Conservation (phyloP, 129 eudicot species). For the Lonicera japonica region DNA sequence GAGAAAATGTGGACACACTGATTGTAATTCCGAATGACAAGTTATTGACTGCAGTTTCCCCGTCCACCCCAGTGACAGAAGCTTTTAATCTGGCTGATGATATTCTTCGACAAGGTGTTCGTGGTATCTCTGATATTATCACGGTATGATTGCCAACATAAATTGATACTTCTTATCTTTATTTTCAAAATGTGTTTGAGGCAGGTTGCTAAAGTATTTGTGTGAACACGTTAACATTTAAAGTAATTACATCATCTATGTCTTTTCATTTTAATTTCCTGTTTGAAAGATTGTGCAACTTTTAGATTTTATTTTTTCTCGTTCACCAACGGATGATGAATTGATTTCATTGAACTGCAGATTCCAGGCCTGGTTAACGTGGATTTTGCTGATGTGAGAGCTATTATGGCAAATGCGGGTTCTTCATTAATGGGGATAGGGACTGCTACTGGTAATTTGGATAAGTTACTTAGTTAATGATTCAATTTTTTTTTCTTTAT, state of each 20-base stretch:
- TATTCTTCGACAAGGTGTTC: slow-evolving; percentile 95
- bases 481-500: too few species aligned
- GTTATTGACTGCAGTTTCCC: slow-evolving; percentile 84
- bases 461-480: slow-evolving; percentile 8
- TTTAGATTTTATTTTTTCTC: neutral
- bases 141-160: slow-evolving; percentile 43
- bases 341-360: slow-evolving; percentile 38
- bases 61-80: slow-evolving; percentile 89
- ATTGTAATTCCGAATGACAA: slow-evolving; percentile 96
- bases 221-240: neutral
- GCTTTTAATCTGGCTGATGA: slow-evolving; percentile 97
- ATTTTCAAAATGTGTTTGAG: too few species aligned
- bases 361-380: slow-evolving; percentile 94
- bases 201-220: too few species aligned
- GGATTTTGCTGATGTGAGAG: slow-evolving; percentile 98
- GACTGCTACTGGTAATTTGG: slow-evolving; percentile 70
- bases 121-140: slow-evolving; percentile 93
- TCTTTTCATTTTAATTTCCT: neutral
- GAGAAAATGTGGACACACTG: slow-evolving; percentile 91
- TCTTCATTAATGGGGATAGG: slow-evolving; percentile 98
- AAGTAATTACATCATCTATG: neutral
- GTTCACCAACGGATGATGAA: neutral
- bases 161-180: too few species aligned
- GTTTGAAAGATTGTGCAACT: neutral
- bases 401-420: slow-evolving; percentile 95